phyloP scores from a whole-genome alignment of 2,329 filamentous ascomycete species.

The Pseudomassariella vexata region DNA sequence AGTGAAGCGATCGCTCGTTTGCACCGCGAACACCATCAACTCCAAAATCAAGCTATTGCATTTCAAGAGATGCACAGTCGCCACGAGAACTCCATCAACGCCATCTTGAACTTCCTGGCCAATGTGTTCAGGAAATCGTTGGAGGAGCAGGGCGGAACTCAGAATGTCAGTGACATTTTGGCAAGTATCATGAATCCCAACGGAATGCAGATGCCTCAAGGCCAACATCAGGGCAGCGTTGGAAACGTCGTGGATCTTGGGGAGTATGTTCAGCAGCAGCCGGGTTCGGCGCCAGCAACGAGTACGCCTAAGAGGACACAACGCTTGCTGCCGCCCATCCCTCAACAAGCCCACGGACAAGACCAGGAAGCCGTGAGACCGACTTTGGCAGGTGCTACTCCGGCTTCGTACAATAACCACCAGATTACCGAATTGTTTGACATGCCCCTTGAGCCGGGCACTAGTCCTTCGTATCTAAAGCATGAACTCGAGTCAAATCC shows the following conservation, averaged over 20 bases:
- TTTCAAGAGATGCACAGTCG: constrained; percentile 91
- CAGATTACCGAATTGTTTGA: constrained; percentile 57
- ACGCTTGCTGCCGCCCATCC: constrained; percentile 50
- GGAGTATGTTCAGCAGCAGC: constrained; percentile 48
- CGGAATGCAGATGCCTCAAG: constrained; percentile 38
- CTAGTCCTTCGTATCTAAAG: constrained; percentile 43
- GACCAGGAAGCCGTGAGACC: constrained; percentile 16
- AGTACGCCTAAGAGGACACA: constrained; percentile 44
- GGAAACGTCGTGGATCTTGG: constrained; percentile 57
- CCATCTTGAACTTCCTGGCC: constrained; percentile 93
- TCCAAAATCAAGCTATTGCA: constrained; percentile 80
- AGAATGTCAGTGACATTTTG: constrained; percentile 81
- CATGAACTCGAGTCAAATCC: constrained; percentile 53
- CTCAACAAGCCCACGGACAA: constrained; percentile 25
- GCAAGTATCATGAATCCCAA: constrained; percentile 70
- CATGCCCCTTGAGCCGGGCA: constrained; percentile 36
- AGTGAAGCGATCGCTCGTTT: constrained; percentile 75
- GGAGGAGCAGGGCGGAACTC: constrained; percentile 70
- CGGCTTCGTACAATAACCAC: constrained; percentile 24
- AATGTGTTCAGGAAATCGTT: constrained; percentile 94
- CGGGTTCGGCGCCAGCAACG: constrained; percentile 29
- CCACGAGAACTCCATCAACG: constrained; percentile 98
- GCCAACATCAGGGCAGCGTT: constrained; percentile 47
- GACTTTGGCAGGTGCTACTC: constrained; percentile 22
- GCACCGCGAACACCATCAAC: constrained; percentile 77